phyloP scores from a whole-genome alignment of 257 asterid genomes.

The Paraleonurus japonicus region DNA sequence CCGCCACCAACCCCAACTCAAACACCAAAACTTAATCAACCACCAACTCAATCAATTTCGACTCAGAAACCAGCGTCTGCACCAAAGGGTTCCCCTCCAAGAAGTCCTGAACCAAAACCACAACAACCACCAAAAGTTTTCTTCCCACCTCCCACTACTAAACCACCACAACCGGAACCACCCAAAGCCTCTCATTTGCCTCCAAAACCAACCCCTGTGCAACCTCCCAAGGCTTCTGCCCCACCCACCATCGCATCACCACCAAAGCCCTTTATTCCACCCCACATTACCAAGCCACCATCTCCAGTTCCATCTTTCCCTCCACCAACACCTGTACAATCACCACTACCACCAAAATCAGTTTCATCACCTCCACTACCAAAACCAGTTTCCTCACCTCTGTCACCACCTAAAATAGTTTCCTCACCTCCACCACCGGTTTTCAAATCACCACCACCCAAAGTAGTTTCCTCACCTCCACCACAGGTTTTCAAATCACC shows the following conservation, averaged over 20 bases:
- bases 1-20: background rate
- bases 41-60: background rate
- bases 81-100: background rate
- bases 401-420: background rate
- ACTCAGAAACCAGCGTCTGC: background rate
- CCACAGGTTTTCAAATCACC: too few species aligned
- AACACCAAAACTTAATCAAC: background rate
- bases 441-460: background rate
- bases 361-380: constrained; percentile 5
- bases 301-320: too few species aligned
- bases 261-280: constrained; percentile 19
- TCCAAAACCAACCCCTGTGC: background rate
- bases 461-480: background rate
- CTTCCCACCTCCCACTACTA: background rate
- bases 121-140: background rate
- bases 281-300: constrained; percentile 15
- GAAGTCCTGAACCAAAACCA: background rate
- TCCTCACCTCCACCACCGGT: constrained; percentile 10
- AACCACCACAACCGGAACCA: background rate
- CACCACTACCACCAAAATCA: background rate
- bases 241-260: constrained; percentile 17
- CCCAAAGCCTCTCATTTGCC: background rate
- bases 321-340: constrained; percentile 14
- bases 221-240: background rate
- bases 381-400: background rate